Evolutionary conservation across 2,329 filamentous ascomycete species (phyloP).

Genomic region (Dryadomyces quercus-mongolicae): DNA sequence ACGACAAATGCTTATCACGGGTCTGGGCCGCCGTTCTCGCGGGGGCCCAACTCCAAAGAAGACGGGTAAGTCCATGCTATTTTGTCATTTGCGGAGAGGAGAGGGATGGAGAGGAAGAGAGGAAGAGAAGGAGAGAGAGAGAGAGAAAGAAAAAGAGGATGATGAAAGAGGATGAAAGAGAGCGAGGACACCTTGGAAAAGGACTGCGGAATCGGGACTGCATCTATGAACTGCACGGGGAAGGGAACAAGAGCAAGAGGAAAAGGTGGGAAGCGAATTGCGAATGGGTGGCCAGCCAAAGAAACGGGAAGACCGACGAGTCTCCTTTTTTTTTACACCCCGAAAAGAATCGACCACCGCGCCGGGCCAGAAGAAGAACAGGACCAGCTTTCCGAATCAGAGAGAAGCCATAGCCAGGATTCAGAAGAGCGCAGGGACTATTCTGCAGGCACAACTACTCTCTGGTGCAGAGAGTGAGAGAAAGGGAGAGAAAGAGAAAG

Average conservation of each 20-base stretch:
- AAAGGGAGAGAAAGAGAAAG: constrained; percentile 25
- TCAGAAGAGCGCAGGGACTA: constrained; percentile 7
- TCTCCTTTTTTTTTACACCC: too few species aligned
- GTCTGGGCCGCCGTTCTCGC: constrained; percentile 16
- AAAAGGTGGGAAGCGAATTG: constrained; percentile 7
- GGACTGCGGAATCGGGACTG: too few species aligned
- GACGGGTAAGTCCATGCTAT: constrained; percentile 59
- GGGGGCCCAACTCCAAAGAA: constrained; percentile 67
- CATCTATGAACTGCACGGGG: too few species aligned
- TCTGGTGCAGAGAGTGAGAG: constrained; percentile 14
- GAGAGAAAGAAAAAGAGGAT: not conserved
- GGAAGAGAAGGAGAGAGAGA: not conserved
- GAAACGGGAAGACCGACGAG: too few species aligned
- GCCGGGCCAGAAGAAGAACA: too few species aligned
- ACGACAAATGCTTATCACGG: constrained; percentile 7
- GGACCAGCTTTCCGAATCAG: too few species aligned
- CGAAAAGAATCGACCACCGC: too few species aligned
- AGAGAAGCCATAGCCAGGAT: too few species aligned
- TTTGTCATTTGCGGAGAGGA: not conserved
- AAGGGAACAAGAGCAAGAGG: constrained; percentile 5
- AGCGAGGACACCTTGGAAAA: not conserved
- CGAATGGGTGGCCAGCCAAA: too few species aligned
- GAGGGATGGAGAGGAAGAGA: not conserved
- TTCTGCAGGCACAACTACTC: not conserved
- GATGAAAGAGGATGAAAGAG: not conserved